Evolutionary conservation across 176 grass and related monocot species (phyloP), one percentile per base, ranked within the genome.

Genomic region (Triticum turgidum): DNA sequence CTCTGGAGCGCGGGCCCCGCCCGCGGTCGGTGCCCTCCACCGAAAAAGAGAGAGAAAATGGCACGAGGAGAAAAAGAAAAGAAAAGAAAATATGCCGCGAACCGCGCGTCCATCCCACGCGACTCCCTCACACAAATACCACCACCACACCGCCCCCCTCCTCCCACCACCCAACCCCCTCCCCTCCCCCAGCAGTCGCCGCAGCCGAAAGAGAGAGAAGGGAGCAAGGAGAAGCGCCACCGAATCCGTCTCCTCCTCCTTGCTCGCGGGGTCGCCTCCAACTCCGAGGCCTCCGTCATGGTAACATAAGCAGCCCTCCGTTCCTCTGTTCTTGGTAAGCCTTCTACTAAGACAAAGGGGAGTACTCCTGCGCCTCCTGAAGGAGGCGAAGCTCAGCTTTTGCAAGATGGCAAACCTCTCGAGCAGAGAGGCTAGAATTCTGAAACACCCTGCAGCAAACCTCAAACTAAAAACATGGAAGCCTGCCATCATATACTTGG

Each of bases 61-160:
- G 59, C 73, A 45, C 27, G 73, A 80, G 24, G 37, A 63, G 34
- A 4, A 61, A 61, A 61, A 1, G 3, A 59, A 20, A 12, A 51
- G 25, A 25, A 25, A 25, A 25, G 17, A 58, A 29, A 81, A 78
- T 65, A 86, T 90, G 88, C 79, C 63, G 72, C 79, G 69, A 64
- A 65, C 38, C 67, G 73, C 52, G 83, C 85, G 85, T 91, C 75
- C 89, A 75, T 87, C 25, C 89, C 81, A 91, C 85, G 89, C 89
- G 81, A 91, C 85, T 87, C 76, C 20, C 80, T 7, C 68, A 12
- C 89, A 91, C 85, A 91, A 91, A 91, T 87, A 91, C 89, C 80
- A 47, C 61, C 80, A 17, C 61, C 72, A 7, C 72, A 30, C 72
- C 72, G 72, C 42, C 13, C 13, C 1, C 62, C 9, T 14, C 35